Conservation (phyloP, 2,329 filamentous ascomycete genomes). For the Domatiomyces catenatus region DNA sequence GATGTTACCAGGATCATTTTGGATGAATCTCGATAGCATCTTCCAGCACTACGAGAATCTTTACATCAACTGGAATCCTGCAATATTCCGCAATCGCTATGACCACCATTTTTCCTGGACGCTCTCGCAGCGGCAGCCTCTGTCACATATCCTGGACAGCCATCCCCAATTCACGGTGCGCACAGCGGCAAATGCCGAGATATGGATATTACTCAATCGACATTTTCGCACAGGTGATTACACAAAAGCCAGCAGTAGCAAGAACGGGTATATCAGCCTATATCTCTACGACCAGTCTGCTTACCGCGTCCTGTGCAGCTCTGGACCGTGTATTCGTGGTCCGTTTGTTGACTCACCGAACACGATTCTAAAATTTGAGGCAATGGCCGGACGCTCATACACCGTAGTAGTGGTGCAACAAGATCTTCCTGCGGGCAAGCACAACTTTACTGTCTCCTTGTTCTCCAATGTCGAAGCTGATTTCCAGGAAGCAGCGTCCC, state of each 20-base stretch:
- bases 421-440: slow-evolving; percentile 53
- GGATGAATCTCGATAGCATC: slow-evolving; percentile 80
- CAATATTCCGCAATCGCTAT: slow-evolving; percentile 62
- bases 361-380: slow-evolving; percentile 62
- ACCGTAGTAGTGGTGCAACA: slow-evolving; percentile 64
- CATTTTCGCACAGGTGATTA: slow-evolving; percentile 64
- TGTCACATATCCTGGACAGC: slow-evolving; percentile 32
- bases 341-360: slow-evolving; percentile 93
- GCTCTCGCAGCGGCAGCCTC: slow-evolving; percentile 26
- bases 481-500: slow-evolving; percentile 46
- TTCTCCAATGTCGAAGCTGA: slow-evolving; percentile 53
- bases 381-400: slow-evolving; percentile 35
- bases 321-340: slow-evolving; percentile 55
- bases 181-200: slow-evolving; percentile 39
- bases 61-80: slow-evolving; percentile 94
- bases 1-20: slow-evolving; percentile 59
- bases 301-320: slow-evolving; percentile 56
- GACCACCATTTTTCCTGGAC: slow-evolving; percentile 87
- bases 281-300: slow-evolving; percentile 63
- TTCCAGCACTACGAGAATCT: slow-evolving; percentile 88
- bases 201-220: slow-evolving; percentile 75
- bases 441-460: slow-evolving; percentile 76
- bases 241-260: slow-evolving; percentile 32
- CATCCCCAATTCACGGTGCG: slow-evolving; percentile 47
- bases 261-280: slow-evolving; percentile 72